Evolutionary conservation across 495 filamentous ascomycete species (phyloP), one percentile per base, ranked within the genome.

Genomic region (Sabuloglossum arenarium): DNA sequence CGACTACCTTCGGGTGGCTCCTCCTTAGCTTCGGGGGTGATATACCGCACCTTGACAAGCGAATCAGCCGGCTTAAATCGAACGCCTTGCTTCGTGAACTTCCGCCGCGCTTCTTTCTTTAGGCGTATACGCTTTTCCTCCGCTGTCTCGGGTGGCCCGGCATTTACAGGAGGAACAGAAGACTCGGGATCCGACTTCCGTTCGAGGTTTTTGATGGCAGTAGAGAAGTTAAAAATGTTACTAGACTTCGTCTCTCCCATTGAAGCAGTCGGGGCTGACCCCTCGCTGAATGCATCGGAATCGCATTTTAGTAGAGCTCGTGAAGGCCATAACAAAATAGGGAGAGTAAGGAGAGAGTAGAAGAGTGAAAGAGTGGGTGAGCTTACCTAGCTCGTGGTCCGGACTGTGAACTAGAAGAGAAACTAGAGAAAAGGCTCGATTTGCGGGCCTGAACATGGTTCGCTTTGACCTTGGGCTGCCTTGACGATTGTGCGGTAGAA

Each of bases 21-120:
- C 56, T 91, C 84, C 64, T 93, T 86, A 24, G 81, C 84, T 56
- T 90, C 80, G 57, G 88, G 84, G 27, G 78, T 80, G 63, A 94
- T 90, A 23, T 81, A 70, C 45, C 81, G 74, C 34, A 91, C 69
- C 60, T 87, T 70, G 0, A 80, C 81, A 6, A 95, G 73, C n/a
- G 74, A 71, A 30, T 81, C 73, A 55, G 85, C 86, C 0, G 80
- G 74, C 64, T 83, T 88, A 73, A 74, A 95, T 60, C 64, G 76
- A 55, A 81, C 86, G 53, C 76, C 78, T 31, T 86, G 69, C 58
- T 81, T 80, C 12, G 85, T 75, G 42, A 86, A 69, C 57, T 81
- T 80, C 11, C 86, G 76, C 34, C 87, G 77, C 29, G 76, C 73
- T 64, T 94, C 87, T 60, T 88, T 94, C 31, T 86, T 78, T 3